Conservation (phyloP, 2,329 filamentous ascomycete species). For the Myriosclerotinia curreyana region DNA sequence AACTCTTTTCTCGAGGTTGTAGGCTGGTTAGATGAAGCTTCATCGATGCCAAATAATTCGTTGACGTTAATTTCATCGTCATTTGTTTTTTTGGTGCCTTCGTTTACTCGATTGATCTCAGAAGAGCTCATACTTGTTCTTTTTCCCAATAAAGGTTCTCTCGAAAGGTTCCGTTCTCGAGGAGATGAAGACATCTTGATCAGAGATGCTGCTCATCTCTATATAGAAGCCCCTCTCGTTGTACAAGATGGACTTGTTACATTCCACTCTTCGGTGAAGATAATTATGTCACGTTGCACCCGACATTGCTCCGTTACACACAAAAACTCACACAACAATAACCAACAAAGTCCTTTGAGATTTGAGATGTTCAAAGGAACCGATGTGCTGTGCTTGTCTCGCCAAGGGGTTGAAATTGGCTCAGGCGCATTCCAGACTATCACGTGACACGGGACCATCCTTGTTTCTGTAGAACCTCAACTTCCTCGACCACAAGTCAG, state of each 20-base stretch:
- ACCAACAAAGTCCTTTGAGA: background rate
- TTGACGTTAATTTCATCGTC: constrained; percentile 19
- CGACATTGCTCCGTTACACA: background rate
- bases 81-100: constrained; percentile 18
- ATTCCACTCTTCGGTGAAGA: background rate
- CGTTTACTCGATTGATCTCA: constrained; percentile 20
- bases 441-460: background rate
- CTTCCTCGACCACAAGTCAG: background rate
- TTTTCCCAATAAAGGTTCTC: constrained; percentile 5
- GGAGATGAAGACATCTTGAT: constrained; percentile 12
- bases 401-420: background rate
- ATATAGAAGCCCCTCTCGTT: constrained; percentile 1
- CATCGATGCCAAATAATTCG: constrained; percentile 41
- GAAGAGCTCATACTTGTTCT: constrained; percentile 6
- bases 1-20: constrained; percentile 44
- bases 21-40: constrained; percentile 41
- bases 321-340: background rate
- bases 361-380: background rate
- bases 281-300: constrained; percentile 5
- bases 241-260: constrained; percentile 14
- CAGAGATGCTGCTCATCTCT: background rate
- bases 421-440: background rate
- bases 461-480: background rate
- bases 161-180: background rate
- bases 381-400: background rate